Evolutionary conservation across 2,329 filamentous ascomycete species (phyloP).

Genomic region (Stagonosporopsis rhizophila): DNA sequence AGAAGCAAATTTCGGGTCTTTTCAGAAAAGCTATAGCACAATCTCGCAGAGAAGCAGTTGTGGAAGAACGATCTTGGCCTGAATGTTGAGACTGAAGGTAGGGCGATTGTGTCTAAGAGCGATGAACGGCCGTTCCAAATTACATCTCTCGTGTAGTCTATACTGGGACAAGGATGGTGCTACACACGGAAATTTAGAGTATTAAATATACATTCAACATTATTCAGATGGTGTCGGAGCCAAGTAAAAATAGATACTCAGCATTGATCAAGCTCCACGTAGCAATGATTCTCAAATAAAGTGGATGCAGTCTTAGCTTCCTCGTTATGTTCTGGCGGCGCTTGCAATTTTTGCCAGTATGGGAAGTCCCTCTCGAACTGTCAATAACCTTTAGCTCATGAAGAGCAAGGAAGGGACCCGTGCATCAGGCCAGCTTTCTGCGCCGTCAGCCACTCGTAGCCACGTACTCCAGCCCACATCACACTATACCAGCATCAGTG

Average conservation of each 20-base stretch:
- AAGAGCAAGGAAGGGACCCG: not conserved
- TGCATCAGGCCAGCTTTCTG: not conserved
- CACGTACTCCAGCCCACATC: not conserved
- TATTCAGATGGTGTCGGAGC: too few relatives aligned
- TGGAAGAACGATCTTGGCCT: not conserved
- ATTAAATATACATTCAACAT: too few relatives aligned
- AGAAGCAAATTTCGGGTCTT: not conserved
- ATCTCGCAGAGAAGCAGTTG: not conserved
- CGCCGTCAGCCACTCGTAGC: not conserved
- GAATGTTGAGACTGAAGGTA: not conserved
- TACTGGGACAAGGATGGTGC: too few relatives aligned
- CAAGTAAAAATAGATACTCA: too few relatives aligned
- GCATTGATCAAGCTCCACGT: not conserved
- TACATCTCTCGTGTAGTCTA: too few relatives aligned
- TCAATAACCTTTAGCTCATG: not conserved
- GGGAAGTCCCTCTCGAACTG: not conserved
- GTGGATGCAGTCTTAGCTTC: not conserved
- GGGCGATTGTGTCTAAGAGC: not conserved
- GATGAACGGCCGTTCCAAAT: too few relatives aligned
- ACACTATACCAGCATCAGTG: constrained; percentile 14
- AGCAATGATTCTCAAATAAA: not conserved
- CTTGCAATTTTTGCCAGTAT: not conserved
- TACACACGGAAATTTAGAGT: too few relatives aligned
- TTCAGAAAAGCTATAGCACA: not conserved
- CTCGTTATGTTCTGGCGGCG: not conserved